A percentile compares a stretch with the other conserved stretches of the same genome.
These are phyloP conservation scores for Pyrus hybrid DNA, from an alignment of 331 rosid species.

Conservation along the genomic window DNA sequence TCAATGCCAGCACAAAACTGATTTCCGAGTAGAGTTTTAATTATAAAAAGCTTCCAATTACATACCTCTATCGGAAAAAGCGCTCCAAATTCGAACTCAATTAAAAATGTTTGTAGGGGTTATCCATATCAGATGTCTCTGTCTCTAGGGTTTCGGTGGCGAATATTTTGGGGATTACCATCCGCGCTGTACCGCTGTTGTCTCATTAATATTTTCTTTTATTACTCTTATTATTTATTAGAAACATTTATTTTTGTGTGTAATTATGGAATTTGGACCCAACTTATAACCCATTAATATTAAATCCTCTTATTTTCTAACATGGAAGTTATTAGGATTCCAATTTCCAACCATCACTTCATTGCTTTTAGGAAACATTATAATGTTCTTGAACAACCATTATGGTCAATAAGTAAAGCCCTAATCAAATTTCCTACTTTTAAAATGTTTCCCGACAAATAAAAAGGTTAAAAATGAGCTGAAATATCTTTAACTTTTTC, in stretches of 20 bases:
- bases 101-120: not conserved
- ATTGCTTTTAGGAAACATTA: not conserved
- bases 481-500: too few species aligned
- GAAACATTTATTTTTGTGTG: not conserved
- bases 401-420: not conserved
- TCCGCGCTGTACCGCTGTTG: not conserved
- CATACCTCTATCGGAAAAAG: constrained; percentile 4
- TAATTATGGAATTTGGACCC: constrained; percentile 6
- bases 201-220: not conserved
- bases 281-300: not conserved
- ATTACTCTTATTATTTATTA: not conserved
- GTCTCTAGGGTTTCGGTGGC: constrained; percentile 11
- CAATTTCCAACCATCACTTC: not conserved
- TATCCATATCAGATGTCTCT: not conserved
- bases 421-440: not conserved
- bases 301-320: not conserved
- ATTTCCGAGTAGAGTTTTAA: not conserved
- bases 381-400: not conserved
- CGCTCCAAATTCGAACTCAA: constrained; percentile 3
- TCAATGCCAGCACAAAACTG: not conserved
- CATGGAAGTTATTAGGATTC: not conserved
- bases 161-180: constrained; percentile 12
- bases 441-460: too few species aligned
- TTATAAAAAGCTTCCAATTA: not conserved
- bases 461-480: too few species aligned